Base-by-base conservation (phyloP, 805 yeast genomes). In the Sugiyamaella qingdaonensis region DNA sequence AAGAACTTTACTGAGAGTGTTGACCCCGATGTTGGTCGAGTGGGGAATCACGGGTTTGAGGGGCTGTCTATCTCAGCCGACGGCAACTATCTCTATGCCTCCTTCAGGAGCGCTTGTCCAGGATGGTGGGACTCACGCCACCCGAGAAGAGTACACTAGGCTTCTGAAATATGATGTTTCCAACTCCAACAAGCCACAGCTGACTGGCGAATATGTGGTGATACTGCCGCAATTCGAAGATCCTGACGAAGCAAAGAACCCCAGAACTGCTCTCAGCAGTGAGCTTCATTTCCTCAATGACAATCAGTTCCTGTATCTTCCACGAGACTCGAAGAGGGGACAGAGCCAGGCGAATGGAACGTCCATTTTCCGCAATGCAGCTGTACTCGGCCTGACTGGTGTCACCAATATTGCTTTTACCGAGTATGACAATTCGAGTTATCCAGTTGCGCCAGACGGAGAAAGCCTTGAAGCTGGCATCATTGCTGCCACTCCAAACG, bases 401-500 rank as follows among this genome's bases (percentile, higher is more conserved):
- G 58, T 54, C 10, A 53, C 58, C 31, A 55, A 55, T 48, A 53
- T 55, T 31, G 56, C 56, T 13, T 46, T 49, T 7, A 14, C 54
- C 19, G 32, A 34, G 18, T 55, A 45, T 48, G 56, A 55, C 42
- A 31, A 37, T 24, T 13, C 42, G 7, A 36, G 21, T 11, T 53
- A 53, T 18, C 41, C 56, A 7, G 53, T 55, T n/a, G 55, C 55
- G n/a, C 56, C 56, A 14, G 58, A 55, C 46, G 58, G 58, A 32
- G 49, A 55, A 1, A 19, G 19, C n/a, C 48, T 53, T 21, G 39
- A 13, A n/a, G 19, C 55, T 21, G 47, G 35, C 10, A 50, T 55
- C 21, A 42, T 36, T 21, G 43, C 54, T 44, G 58, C 54, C 14
- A 21, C 46, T 14, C 33, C 54, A n/a, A 11, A n/a, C 29, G 34